phyloP scores from a whole-genome alignment of 805 yeast species.

The Schizosaccharomyces octosporus region DNA sequence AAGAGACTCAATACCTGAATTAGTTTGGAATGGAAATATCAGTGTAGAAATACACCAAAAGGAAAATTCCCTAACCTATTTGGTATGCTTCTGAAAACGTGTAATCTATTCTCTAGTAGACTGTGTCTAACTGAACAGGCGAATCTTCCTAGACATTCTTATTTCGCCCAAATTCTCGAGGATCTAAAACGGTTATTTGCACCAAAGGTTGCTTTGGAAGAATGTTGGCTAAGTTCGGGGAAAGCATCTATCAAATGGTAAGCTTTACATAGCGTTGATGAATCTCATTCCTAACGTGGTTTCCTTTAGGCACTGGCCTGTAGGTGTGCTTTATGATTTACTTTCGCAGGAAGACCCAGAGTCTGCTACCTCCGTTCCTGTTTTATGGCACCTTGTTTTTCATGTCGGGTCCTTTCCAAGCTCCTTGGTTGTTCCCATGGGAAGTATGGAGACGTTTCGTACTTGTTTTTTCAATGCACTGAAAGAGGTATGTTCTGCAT shows the following conservation, averaged over 20 bases:
- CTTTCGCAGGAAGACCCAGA: not conserved
- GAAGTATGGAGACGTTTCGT: not conserved
- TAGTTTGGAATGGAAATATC: not conserved
- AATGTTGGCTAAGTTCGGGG: not conserved
- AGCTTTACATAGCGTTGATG: not conserved
- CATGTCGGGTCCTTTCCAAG: not conserved
- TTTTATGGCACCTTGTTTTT: not conserved
- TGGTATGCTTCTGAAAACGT: not conserved
- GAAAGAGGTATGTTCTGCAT: not conserved
- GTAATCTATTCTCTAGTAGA: not conserved
- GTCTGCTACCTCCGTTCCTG: not conserved
- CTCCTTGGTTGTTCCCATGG: not conserved
- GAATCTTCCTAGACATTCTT: not conserved
- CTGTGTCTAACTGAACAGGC: not conserved
- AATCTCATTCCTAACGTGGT: not conserved
- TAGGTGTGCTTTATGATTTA: not conserved
- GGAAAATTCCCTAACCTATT: not conserved
- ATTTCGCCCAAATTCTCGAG: not conserved
- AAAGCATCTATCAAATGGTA: not conserved
- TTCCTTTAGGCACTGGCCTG: not conserved
- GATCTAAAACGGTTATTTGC: not conserved
- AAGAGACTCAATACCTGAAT: not conserved
- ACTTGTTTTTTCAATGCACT: not conserved
- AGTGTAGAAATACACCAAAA: not conserved
- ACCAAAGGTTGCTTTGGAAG: not conserved